These are phyloP conservation scores for Eucalyptus regnans DNA, from an alignment of 345 rosid genomes.

Conservation along the genomic window DNA sequence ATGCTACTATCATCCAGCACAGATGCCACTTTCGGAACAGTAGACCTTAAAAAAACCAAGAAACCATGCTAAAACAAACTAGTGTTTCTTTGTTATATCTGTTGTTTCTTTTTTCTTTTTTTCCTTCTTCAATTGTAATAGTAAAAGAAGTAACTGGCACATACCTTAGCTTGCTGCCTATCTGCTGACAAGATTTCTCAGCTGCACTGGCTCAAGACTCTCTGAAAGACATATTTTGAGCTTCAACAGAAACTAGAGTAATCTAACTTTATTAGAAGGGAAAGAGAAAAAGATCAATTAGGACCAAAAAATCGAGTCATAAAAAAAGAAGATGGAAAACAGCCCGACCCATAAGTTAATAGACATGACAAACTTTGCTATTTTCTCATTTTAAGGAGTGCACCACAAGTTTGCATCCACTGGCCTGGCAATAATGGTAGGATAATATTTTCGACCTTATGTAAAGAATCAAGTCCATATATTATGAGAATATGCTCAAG, in stretches of 20 bases:
- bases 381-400: neutral
- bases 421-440: neutral
- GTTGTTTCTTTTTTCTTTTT: neutral
- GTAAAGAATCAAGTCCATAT: neutral
- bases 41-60: slow-evolving; percentile 12
- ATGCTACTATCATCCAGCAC: neutral
- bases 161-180: neutral
- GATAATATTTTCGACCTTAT: neutral
- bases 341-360: neutral
- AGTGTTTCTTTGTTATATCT: neutral
- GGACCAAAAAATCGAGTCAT: neutral
- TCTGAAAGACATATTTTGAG: neutral
- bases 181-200: neutral
- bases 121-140: neutral
- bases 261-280: neutral
- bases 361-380: neutral
- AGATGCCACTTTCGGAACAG: neutral
- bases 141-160: neutral
- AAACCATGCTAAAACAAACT: neutral
- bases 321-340: neutral
- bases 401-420: neutral
- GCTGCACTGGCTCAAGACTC: neutral
- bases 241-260: neutral
- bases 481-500: neutral
- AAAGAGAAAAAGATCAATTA: neutral